These are phyloP conservation scores for Coffea humblotiana DNA, from an alignment of 305 asterid genomes.

Conservation along the genomic window DNA sequence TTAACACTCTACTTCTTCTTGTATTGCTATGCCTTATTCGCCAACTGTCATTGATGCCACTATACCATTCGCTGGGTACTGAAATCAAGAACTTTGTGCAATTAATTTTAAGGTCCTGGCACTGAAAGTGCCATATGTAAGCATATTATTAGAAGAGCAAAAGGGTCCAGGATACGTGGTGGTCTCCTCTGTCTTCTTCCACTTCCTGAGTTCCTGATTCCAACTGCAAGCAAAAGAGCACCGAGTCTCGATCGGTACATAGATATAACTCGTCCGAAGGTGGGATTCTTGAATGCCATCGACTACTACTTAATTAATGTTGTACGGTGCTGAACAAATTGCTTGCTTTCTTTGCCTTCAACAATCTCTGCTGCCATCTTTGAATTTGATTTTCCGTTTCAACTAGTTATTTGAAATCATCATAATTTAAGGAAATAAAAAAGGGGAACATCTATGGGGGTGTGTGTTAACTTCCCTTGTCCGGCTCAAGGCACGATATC, in stretches of 20 bases:
- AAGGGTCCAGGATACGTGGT: conserved; percentile 11
- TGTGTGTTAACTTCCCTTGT: conserved; percentile 33
- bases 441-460: conserved; percentile 31
- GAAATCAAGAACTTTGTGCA: conserved; percentile 19
- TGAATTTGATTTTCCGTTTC: not conserved
- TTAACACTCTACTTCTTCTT: too few relatives aligned
- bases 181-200: not conserved
- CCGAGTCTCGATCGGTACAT: not conserved
- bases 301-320: not conserved
- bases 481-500: conserved; percentile 49
- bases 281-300: not conserved
- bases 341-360: not conserved
- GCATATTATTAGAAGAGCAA: not conserved
- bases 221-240: not conserved
- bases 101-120: not conserved
- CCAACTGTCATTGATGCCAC: not conserved
- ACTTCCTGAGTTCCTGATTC: not conserved
- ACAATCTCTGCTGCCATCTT: not conserved
- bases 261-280: too few relatives aligned
- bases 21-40: too few relatives aligned
- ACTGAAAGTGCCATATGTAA: conserved; percentile 4
- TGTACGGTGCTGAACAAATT: not conserved
- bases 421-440: too few relatives aligned
- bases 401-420: not conserved
- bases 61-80: not conserved